Base-by-base conservation (phyloP, 768 basidiomycete species). In the Mycena rosella region DNA sequence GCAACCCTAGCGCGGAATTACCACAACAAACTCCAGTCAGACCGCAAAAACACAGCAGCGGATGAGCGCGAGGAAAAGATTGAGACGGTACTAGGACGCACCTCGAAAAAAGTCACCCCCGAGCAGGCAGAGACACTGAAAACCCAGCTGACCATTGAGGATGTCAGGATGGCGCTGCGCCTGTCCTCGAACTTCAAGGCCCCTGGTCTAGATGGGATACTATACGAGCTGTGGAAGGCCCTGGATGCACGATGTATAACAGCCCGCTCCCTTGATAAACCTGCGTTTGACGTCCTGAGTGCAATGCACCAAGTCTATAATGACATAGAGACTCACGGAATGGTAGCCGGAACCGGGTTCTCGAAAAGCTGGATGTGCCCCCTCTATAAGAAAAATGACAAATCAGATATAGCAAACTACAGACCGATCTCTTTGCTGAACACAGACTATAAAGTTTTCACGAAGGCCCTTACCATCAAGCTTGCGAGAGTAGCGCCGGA, bases 1-100 rank as follows among this genome's bases (percentile, higher is more conserved):
- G 61, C 61, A 26, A 27, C 26, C 0, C 9, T 63, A n/a, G 61
- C 61, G 1, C 27, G 61, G n/a, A n/a, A n/a, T n/a, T n/a, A n/a
- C n/a, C n/a, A n/a, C n/a, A n/a, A n/a, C n/a, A n/a, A n/a, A n/a
- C 18, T 63, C 2, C 61, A 63, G 20, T 4, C 34, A 3, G 52
- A 63, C 13, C 11, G 44, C 1, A 9, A 26, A 13, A 52, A 29
- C 4, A 22, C 20, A 17, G 2, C 40, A 8, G 5, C 13, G 20
- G 38, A 53, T 2, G 26, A 18, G 2, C 5, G 52, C 5, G 54
- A 56, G 24, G 47, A 10, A 17, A 49, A 27, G 22, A 51, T 61
- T 10, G 11, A 36, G 38, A 24, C 29, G 6, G 60, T 61, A 0
- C 47, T 61, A 1, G 36, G 13, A 32, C 29, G 47, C 3, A 49